phyloP scores from a whole-genome alignment of 176 grass and related monocot species.

The Cenchrus purpureus region DNA sequence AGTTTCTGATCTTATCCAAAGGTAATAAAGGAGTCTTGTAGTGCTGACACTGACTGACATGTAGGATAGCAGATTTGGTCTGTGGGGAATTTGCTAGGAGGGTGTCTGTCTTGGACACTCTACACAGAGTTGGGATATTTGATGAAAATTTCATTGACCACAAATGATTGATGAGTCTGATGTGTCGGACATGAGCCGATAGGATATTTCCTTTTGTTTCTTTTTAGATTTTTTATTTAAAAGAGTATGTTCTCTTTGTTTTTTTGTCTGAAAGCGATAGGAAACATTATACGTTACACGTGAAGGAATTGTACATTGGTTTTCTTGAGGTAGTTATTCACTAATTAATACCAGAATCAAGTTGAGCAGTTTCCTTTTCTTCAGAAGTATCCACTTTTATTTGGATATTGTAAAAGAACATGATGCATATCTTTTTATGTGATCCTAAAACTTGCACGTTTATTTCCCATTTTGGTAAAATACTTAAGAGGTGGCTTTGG shows the following conservation, averaged over 20 bases:
- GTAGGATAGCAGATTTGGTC: constrained; percentile 14
- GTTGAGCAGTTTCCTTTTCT: not conserved
- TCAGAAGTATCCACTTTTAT: not conserved
- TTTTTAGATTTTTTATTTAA: not conserved
- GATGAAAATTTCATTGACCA: constrained; percentile 2
- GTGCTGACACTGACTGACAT: constrained; percentile 1
- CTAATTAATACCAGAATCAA: not conserved
- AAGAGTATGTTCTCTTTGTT: not conserved
- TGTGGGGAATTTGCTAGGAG: not conserved
- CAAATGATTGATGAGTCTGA: constrained; percentile 5
- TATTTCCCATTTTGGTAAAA: not conserved
- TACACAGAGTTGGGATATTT: constrained; percentile 30
- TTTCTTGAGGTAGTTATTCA: not conserved
- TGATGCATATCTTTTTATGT: not conserved
- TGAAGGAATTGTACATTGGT: not conserved
- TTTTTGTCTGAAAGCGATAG: not conserved
- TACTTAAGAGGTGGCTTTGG: not conserved
- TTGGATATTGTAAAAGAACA: constrained; percentile 12
- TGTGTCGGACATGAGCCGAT: constrained; percentile 5
- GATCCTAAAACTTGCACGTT: not conserved
- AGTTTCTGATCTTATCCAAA: not conserved
- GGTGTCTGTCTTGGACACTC: not conserved
- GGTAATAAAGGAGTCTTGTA: not conserved
- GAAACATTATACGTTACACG: not conserved
- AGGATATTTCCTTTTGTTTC: constrained; percentile 1